phyloP scores from a whole-genome alignment of 495 filamentous ascomycete species.

The Barbatosphaeria neglecta region DNA sequence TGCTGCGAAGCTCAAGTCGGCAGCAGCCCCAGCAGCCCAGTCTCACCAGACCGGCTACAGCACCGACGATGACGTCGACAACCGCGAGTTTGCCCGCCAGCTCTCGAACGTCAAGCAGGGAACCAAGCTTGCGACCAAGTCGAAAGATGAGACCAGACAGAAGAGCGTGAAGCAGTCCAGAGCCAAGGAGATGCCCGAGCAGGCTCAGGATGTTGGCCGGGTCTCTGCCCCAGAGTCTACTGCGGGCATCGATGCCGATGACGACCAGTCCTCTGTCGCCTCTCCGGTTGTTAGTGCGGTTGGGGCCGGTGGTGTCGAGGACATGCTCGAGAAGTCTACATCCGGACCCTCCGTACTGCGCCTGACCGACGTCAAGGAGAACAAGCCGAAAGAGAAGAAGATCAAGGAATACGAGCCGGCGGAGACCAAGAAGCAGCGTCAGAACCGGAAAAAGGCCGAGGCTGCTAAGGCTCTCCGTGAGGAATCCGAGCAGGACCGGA shows the following conservation, averaged over 20 bases:
- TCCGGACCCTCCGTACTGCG: conserved; percentile 64
- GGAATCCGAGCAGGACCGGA: conserved; percentile 61
- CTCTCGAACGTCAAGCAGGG: conserved; percentile 55
- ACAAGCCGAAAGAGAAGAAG: conserved; percentile 54
- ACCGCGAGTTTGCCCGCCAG: conserved; percentile 63
- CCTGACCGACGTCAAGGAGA: conserved; percentile 53
- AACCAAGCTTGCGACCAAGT: conserved; percentile 43
- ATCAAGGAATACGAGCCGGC: conserved; percentile 37
- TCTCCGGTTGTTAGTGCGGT: conserved; percentile 49
- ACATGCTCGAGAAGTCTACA: conserved; percentile 72
- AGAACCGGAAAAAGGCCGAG: conserved; percentile 74
- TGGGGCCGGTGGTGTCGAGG: conserved; percentile 52
- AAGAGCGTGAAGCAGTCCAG: conserved; percentile 46
- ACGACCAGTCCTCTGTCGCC: conserved; percentile 55
- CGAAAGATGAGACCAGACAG: conserved; percentile 47
- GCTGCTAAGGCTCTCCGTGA: conserved; percentile 57
- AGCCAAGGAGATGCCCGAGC: conserved; percentile 28
- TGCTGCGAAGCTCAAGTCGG: background rate
- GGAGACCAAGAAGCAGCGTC: conserved; percentile 85
- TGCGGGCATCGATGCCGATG: conserved; percentile 69
- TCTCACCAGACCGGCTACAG: conserved; percentile 17
- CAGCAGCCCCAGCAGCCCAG: conserved; percentile 5
- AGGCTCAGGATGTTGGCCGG: conserved; percentile 20
- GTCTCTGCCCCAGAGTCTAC: conserved; percentile 56
- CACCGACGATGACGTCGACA: conserved; percentile 49